Percentiles rank a stretch among this genome's conserved stretches.
Conservation (phyloP, 257 asterid species). For the Primulina huaijiensis region DNA sequence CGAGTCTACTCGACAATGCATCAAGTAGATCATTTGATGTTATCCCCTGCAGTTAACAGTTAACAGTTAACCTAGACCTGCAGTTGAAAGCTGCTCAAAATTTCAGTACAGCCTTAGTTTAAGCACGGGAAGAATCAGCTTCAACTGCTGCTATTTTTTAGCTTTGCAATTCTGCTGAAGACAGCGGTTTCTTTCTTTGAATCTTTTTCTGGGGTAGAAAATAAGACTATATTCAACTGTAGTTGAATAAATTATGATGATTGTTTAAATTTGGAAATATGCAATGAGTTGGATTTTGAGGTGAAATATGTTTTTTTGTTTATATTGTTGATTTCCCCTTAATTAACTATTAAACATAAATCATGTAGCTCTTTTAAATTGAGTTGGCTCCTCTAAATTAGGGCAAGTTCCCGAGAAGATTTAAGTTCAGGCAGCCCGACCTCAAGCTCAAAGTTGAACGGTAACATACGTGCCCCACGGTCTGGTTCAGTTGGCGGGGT, state of each 20-base stretch:
- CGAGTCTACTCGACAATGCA: slow-evolving; percentile 9
- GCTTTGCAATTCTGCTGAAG: slow-evolving; percentile 19
- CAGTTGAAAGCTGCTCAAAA: slow-evolving; percentile 13
- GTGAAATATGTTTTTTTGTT: slow-evolving; percentile 10
- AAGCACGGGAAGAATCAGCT: slow-evolving; percentile 14
- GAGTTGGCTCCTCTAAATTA: slow-evolving; percentile 32
- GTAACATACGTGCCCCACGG: slow-evolving; percentile 75
- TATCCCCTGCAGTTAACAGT: slow-evolving; percentile 12
- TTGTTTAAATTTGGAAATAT: slow-evolving; percentile 11
- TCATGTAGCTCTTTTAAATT: background rate
- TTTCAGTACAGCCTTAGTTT: background rate
- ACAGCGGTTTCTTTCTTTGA: background rate
- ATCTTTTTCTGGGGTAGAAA: background rate
- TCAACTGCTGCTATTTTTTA: slow-evolving; percentile 17
- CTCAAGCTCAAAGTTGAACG: slow-evolving; percentile 70
- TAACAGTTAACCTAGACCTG: slow-evolving; percentile 2
- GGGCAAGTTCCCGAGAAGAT: slow-evolving; percentile 72
- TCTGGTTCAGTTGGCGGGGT: slow-evolving; percentile 57
- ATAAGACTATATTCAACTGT: slow-evolving; percentile 8
- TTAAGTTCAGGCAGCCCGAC: slow-evolving; percentile 81
- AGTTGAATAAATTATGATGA: slow-evolving; percentile 13
- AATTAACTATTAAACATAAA: background rate
- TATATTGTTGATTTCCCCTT: slow-evolving; percentile 9
- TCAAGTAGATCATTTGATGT: background rate
- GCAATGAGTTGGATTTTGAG: slow-evolving; percentile 12